These are phyloP conservation scores for Calophaca sinica DNA, from an alignment of 306 rosid species.

Conservation along the genomic window DNA sequence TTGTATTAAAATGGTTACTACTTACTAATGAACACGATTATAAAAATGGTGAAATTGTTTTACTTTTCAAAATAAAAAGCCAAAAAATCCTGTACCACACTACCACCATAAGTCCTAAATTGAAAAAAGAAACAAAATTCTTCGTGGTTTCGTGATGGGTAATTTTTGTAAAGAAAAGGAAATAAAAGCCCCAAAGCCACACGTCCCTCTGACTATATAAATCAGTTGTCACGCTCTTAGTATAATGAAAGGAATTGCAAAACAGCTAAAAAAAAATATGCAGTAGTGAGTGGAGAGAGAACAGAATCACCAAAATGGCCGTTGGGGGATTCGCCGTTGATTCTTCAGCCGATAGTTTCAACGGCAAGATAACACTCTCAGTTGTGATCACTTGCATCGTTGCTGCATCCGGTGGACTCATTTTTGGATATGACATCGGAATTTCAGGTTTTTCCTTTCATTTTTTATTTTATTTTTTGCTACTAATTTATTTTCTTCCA, in stretches of 20 bases:
- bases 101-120: background rate
- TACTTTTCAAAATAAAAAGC: background rate
- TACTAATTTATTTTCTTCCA: background rate
- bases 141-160: background rate
- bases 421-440: conserved; percentile 76
- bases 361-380: conserved; percentile 58
- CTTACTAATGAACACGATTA: no score
- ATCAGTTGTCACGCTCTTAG: background rate
- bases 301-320: conserved; percentile 53
- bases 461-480: no score
- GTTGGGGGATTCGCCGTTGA: conserved; percentile 56
- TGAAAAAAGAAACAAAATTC: background rate
- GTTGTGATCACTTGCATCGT: conserved; percentile 71
- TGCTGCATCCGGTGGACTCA: conserved; percentile 73
- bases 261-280: background rate
- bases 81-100: background rate
- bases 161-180: background rate
- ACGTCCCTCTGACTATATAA: background rate
- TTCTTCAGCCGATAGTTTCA: conserved; percentile 13
- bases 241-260: background rate
- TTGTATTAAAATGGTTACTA: no score
- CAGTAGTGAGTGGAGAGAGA: background rate
- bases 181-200: background rate
- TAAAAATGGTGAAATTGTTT: no score
- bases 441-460: conserved; percentile 56